Base-by-base conservation (phyloP, 73 alveolate genomes). In the Durusdinium trenchii region DNA sequence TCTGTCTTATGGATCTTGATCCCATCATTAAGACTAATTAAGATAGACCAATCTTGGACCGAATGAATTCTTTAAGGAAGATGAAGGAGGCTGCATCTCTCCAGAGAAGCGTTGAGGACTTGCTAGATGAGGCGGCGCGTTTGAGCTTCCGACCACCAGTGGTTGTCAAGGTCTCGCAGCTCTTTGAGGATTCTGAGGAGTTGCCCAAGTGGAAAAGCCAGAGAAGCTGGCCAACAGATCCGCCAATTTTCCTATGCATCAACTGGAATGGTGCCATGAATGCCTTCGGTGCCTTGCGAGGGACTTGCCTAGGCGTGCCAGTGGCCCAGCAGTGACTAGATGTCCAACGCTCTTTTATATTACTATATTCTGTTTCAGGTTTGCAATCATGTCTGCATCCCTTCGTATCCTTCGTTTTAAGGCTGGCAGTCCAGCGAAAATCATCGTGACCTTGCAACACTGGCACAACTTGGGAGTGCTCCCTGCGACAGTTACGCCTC, bases 391-490 rank as follows among this genome's bases (percentile, higher is more conserved):
- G 32, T 12, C 12, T 23, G 32, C 69, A 23, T 16, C 69, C 69
- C 23, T 57, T 16, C 69, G 32, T 57, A 57, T 12, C 38, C 79
- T 64, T 64, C 6, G 23, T 32, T 0, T 47, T 23, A n/a, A 91
- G 98, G 98, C 61, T 26, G 98, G 98, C 28, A 20, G 78, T 36
- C 38, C 47, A 20, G 60, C 61, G 45, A 67, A 69, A 78, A 36
- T 23, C 38, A 91, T 91, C 47, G 45, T 69, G 52, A 91, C 98
- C 75, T 76, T 91, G 20, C 98, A 91, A 57, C 98, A 91, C 36
- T 91, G 98, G 98, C 98, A 91, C 60, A 91, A 69, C 90, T 50
- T 91, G 48, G 98, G 98, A 38, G 90, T 91, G 61, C 98, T 91
- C 75, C 61, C 98, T n/a, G 98, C 90, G 6, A 90, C 52, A 7